Evolutionary conservation across 345 rosid genomes (phyloP).

Genomic region (Cardiospermum halicacabum): DNA sequence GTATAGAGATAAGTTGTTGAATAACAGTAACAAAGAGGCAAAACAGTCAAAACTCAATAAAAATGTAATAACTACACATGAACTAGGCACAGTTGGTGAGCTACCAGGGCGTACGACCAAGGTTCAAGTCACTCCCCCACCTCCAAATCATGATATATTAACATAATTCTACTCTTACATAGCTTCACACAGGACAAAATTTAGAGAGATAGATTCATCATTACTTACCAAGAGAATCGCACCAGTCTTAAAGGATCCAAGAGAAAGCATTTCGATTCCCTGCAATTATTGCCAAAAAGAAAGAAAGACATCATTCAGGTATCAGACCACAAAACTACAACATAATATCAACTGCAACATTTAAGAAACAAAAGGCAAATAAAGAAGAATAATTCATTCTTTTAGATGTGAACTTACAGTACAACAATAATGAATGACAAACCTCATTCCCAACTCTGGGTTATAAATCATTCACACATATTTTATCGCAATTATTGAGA

Average conservation of each 20-base stretch:
- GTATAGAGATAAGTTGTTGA: neutral
- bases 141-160: neutral
- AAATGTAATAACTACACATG: too few relatives aligned
- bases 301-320: neutral
- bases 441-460: too few relatives aligned
- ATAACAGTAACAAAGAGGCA: neutral
- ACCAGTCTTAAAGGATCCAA: conserved; percentile 96
- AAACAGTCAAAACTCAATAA: too few relatives aligned
- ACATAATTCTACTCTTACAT: neutral
- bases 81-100: too few relatives aligned
- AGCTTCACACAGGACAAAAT: neutral
- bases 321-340: neutral
- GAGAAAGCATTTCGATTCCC: conserved; percentile 99
- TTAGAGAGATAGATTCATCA: conserved; percentile 7
- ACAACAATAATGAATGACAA: neutral
- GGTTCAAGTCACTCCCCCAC: too few relatives aligned
- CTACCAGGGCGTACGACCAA: too few relatives aligned
- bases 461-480: neutral
- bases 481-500: neutral
- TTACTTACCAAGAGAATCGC: conserved; percentile 85
- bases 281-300: conserved; percentile 32
- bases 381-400: neutral
- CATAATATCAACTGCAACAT: neutral
- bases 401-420: neutral
- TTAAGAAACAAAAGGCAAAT: neutral